A percentile compares a stretch with the other conserved stretches of the same genome.
phyloP scores from a whole-genome alignment of 805 yeast species.

The Saccharomycopsis sp. region DNA sequence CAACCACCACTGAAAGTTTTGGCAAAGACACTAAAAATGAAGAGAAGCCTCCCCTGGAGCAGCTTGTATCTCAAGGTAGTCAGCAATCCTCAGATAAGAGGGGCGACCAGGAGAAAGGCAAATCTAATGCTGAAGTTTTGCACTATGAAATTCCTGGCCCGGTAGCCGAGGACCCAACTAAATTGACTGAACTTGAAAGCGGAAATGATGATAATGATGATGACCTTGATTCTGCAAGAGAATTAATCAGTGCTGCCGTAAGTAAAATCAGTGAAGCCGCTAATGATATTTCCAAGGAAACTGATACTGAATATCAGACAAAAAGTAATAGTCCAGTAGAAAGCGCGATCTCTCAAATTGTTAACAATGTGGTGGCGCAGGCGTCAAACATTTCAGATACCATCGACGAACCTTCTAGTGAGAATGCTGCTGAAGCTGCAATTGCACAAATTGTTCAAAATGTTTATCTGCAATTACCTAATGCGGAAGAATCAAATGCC shows the following conservation, averaged over 20 bases:
- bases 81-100: too few species aligned
- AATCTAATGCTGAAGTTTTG: not conserved
- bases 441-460: conserved; percentile 20
- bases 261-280: conserved; percentile 9
- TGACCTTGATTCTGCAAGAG: not conserved
- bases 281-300: not conserved
- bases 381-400: not conserved
- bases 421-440: conserved; percentile 17
- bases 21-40: not conserved
- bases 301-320: too few species aligned
- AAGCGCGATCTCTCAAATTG: conserved; percentile 6
- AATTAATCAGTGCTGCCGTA: conserved; percentile 17
- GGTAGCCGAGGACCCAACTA: not conserved
- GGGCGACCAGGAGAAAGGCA: too few species aligned
- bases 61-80: too few species aligned
- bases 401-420: not conserved
- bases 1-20: not conserved
- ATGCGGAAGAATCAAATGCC: not conserved
- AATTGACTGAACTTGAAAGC: not conserved
- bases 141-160: not conserved
- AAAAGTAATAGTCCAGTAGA: too few species aligned
- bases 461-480: conserved; percentile 9
- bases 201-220: not conserved
- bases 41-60: too few species aligned
- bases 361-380: conserved; percentile 1